These are phyloP conservation scores for Dryadomyces sulphureus DNA, from an alignment of 2,329 filamentous ascomycete species.

Conservation along the genomic window DNA sequence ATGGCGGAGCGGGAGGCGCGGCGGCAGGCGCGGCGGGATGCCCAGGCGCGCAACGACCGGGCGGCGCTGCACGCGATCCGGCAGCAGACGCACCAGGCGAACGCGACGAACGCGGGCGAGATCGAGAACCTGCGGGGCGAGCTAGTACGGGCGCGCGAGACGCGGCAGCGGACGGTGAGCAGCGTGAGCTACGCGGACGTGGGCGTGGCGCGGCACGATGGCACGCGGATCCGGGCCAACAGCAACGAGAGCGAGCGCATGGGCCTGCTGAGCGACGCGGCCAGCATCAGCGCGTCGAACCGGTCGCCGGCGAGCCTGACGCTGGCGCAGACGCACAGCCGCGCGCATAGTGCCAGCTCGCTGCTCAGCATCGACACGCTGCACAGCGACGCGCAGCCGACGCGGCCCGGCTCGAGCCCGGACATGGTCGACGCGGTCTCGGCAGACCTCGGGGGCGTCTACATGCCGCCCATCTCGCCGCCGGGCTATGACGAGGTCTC, in stretches of 20 bases:
- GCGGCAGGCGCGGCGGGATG: constrained; percentile 54
- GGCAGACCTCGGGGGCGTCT: constrained; percentile 30
- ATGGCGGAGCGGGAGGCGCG: constrained; percentile 63
- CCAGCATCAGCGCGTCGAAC: constrained; percentile 36
- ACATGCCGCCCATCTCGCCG: constrained; percentile 28
- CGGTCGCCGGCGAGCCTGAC: constrained; percentile 16
- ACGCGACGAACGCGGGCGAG: constrained; percentile 31
- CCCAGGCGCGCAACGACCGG: constrained; percentile 55
- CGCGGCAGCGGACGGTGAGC: constrained; percentile 53
- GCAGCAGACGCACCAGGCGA: constrained; percentile 34
- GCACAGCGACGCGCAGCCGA: constrained; percentile 19
- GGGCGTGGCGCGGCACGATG: constrained; percentile 63
- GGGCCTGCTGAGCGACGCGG: constrained; percentile 57
- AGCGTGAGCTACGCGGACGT: constrained; percentile 65
- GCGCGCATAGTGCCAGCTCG: constrained; percentile 35
- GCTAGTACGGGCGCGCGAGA: constrained; percentile 40
- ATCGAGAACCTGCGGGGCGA: constrained; percentile 44
- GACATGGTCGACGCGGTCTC: constrained; percentile 31
- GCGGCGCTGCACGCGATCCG: constrained; percentile 53
- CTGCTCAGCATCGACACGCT: constrained; percentile 33
- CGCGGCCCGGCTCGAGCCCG: constrained; percentile 34
- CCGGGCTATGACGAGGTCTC: constrained; percentile 34
- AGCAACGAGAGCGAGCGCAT: constrained; percentile 59
- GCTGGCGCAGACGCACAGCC: constrained; percentile 18
- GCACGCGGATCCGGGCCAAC: constrained; percentile 57